A percentile compares a stretch with the other conserved stretches of the same genome.
phyloP scores from a whole-genome alignment of 2,329 filamentous ascomycete species.

The Sporothrix mexicana region DNA sequence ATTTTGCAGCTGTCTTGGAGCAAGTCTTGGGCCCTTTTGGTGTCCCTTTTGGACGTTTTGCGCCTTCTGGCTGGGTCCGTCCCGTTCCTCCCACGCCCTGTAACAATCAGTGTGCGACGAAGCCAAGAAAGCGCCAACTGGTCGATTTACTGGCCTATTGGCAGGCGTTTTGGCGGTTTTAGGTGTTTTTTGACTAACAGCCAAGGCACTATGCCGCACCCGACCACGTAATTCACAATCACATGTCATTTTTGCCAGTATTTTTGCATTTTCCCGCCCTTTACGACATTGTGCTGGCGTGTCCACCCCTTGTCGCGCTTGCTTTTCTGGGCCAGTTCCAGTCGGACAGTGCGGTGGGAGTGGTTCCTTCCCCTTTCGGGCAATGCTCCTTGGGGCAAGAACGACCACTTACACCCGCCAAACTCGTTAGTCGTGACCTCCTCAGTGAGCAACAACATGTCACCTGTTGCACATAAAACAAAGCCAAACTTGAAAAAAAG shows the following conservation, averaged over 20 bases:
- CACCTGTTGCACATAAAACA: constrained; percentile 2
- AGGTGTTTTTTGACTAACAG: not conserved
- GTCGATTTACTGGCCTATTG: not conserved
- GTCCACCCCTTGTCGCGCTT: not conserved
- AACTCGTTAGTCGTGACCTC: not conserved
- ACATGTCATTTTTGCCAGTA: constrained; percentile 13
- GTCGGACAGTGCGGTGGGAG: constrained; percentile 17
- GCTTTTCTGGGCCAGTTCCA: not conserved
- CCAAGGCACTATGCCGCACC: constrained; percentile 24
- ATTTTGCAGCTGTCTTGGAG: constrained; percentile 5
- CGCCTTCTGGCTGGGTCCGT: not conserved
- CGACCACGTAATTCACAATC: constrained; percentile 15
- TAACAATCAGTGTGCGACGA: no score
- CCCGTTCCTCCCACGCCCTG: no score
- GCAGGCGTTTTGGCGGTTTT: not conserved
- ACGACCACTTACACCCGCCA: constrained; percentile 28
- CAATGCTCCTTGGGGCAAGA: constrained; percentile 26
- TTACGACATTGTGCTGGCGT: constrained; percentile 7
- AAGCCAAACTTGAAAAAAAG: not conserved
- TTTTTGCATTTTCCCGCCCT: constrained; percentile 7
- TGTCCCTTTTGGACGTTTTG: not conserved
- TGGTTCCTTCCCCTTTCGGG: constrained; percentile 29
- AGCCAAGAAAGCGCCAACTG: not conserved
- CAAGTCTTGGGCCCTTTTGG: constrained; percentile 3
- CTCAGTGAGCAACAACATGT: constrained; percentile 9